phyloP scores from a whole-genome alignment of 176 grass and related monocot species.

The Luzula sylvatica region DNA sequence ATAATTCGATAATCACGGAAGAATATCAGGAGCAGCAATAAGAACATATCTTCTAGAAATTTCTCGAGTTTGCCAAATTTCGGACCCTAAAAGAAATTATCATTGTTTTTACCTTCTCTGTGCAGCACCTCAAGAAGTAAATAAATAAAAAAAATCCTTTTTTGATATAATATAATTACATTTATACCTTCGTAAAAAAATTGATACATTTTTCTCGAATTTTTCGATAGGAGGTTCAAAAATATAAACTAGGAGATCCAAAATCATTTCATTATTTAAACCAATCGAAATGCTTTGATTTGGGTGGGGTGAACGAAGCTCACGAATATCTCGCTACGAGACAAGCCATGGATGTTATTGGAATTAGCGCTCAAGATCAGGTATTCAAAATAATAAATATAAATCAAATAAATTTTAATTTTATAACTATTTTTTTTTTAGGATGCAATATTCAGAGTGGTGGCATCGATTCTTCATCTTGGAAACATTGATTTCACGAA shows the following conservation, averaged over 20 bases:
- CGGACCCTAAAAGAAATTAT: constrained; percentile 93
- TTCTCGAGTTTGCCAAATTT: constrained; percentile 92
- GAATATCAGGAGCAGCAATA: constrained; percentile 94
- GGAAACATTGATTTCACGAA: constrained; percentile 96
- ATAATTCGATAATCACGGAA: constrained; percentile 91
- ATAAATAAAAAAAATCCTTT: constrained; percentile 13
- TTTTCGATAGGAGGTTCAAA: constrained; percentile 58
- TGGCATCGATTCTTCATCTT: constrained; percentile 96
- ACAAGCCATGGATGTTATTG: constrained; percentile 99
- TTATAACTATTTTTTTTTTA: constrained; percentile 28
- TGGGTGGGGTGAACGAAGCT: constrained; percentile 90
- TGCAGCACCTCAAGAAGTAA: constrained; percentile 81
- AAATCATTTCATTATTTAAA: constrained; percentile 93
- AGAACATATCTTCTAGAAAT: constrained; percentile 98
- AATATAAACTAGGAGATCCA: constrained; percentile 80
- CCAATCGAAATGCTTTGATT: constrained; percentile 96
- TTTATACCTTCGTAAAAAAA: no score
- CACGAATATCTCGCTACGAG: constrained; percentile 88
- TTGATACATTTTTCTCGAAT: constrained; percentile 15
- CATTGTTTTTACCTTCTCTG: constrained; percentile 99
- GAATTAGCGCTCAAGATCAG: constrained; percentile 90
- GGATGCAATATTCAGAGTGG: constrained; percentile 98
- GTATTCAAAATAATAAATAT: constrained; percentile 30
- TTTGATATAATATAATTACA: constrained; percentile 6
- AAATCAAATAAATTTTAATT: not conserved